Evolutionary conservation across 345 rosid genomes (phyloP), one percentile per base, ranked within the genome.

Genomic region (Combretum micranthum): DNA sequence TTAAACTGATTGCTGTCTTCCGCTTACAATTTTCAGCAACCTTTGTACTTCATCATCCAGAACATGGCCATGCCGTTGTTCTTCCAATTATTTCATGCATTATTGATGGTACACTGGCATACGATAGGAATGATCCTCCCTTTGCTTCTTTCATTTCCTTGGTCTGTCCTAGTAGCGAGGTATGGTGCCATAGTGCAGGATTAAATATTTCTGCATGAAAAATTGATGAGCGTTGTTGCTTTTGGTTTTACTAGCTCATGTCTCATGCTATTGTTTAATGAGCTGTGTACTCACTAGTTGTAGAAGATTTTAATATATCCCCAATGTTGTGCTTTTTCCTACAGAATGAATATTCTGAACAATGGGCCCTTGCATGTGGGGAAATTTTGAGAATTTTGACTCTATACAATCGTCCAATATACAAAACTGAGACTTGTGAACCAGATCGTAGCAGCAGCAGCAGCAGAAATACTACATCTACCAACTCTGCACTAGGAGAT

Each of bases 321-420:
- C 63, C 39, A 32, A 11, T 32, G 39, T 74, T 52, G 45, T 32
- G 42, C 10, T 61, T 15, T 55, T 69, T 55, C 59, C 51, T 46
- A 17, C 90, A 91, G 98, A 88, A 78, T 60, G 98, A 84, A 70
- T 92, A 86, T 72, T 88, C 96, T 26, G 96, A 88, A 71, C 98
- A 92, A 69, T 92, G 96, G 98, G 98, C 96, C 74, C 76, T 92
- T 66, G 98, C 96, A 32, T 92, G 98, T 26, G 92, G 90, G 63
- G 98, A 92, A 76, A 88, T 92, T 60, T 81, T 92, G 77, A 85
- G 98, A 66, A 81, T 88, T 68, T 75, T 92, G 73, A 92, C 98
- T 60, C 98, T 86, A 75, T 92, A 92, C 78, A 92, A 88, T 63
- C 96, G 98, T 50, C 98, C 98, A n/a, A 75, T 92, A 60, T 92